Evolutionary conservation across 2,329 filamentous ascomycete genomes (phyloP).

Genomic region (Exophiala bonariae): DNA sequence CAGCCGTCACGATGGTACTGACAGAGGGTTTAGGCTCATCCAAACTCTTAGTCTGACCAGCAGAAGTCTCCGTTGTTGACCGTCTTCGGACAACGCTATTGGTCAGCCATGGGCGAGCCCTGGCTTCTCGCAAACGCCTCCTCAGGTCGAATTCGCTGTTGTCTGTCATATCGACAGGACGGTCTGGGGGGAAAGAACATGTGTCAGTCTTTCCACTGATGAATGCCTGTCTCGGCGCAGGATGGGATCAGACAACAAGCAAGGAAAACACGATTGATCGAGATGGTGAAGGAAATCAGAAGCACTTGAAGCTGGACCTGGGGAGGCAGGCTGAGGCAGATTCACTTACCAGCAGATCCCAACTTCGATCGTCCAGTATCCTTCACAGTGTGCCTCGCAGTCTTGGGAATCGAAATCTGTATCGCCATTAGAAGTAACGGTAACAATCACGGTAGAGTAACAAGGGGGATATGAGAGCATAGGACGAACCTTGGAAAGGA

Average conservation of each 20-base stretch:
- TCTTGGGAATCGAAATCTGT: constrained; percentile 3
- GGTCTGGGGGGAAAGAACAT: too few relatives aligned
- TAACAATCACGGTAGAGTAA: constrained; percentile 5
- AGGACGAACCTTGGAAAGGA: constrained; percentile 3
- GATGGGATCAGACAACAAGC: too few relatives aligned
- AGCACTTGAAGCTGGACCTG: constrained; percentile 1
- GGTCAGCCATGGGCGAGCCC: constrained; percentile 22
- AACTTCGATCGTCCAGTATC: neutral
- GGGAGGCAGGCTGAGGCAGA: neutral
- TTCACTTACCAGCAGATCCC: constrained; percentile 3
- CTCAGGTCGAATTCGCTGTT: constrained; percentile 7
- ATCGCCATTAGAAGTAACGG: constrained; percentile 12
- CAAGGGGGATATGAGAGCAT: neutral
- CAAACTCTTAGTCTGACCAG: constrained; percentile 9
- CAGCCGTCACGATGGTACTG: constrained; percentile 17
- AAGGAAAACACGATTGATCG: too few relatives aligned
- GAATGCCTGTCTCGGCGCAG: too few relatives aligned
- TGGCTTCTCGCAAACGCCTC: constrained; percentile 16
- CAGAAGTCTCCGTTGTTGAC: constrained; percentile 5
- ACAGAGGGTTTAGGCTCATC: constrained; percentile 15
- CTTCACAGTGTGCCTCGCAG: too few relatives aligned
- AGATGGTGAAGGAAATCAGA: too few relatives aligned
- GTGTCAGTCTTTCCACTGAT: too few relatives aligned
- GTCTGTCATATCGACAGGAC: too few relatives aligned
- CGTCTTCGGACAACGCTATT: constrained; percentile 18